phyloP scores from a whole-genome alignment of 192 early-diverging fungal species.

The Spizellomyces punctatus region DNA sequence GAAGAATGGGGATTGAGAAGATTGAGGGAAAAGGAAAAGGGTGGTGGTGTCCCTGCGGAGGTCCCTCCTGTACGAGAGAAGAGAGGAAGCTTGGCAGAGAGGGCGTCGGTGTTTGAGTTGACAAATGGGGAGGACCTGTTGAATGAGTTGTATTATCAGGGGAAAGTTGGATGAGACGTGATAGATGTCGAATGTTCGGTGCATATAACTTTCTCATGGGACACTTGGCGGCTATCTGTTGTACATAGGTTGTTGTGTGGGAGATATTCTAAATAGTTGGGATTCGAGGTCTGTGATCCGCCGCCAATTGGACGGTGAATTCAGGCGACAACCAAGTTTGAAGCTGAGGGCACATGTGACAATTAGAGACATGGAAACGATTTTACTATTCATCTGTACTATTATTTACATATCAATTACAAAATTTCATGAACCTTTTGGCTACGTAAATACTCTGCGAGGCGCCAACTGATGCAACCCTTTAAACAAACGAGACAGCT shows the following conservation, averaged over 20 bases:
- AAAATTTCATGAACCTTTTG: too few species aligned
- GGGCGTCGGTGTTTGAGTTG: not conserved
- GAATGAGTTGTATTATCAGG: slow-evolving; percentile 5
- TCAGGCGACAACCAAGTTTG: too few species aligned
- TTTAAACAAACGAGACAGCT: slow-evolving; percentile 22
- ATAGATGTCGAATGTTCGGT: not conserved
- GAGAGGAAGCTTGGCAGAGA: not conserved
- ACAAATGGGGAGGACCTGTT: not conserved
- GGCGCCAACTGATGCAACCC: slow-evolving; percentile 28
- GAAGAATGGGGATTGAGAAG: not conserved
- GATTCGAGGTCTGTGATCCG: too few species aligned
- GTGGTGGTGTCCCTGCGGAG: not conserved
- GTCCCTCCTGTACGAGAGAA: not conserved
- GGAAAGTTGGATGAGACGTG: slow-evolving; percentile 1
- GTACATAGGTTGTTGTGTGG: too few species aligned
- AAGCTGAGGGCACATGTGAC: too few species aligned
- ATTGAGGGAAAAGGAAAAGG: not conserved
- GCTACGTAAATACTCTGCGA: slow-evolving; percentile 37
- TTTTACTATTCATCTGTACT: too few species aligned
- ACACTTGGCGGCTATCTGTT: too few species aligned
- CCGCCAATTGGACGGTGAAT: too few species aligned
- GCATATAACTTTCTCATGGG: too few species aligned
- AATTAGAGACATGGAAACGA: too few species aligned
- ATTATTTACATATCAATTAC: too few species aligned
- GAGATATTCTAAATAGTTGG: too few species aligned